phyloP scores from a whole-genome alignment of 176 grass and related monocot species.

The Musa schizocarpa region DNA sequence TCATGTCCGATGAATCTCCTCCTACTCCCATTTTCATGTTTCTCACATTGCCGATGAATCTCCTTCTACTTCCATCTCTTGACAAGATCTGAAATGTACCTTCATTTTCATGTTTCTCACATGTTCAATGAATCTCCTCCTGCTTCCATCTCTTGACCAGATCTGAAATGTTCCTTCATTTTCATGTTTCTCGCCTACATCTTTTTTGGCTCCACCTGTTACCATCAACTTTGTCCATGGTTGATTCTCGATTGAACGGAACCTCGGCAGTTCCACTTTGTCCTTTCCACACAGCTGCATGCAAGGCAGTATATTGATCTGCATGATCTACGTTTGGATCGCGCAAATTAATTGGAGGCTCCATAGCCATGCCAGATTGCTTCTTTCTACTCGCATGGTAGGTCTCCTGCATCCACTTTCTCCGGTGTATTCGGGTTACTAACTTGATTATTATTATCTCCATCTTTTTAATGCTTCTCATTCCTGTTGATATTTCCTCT shows the following conservation, averaged over 20 bases:
- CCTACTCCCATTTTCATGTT: not conserved
- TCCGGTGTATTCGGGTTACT: not conserved
- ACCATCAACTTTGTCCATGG: not conserved
- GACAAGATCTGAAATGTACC: too few species aligned
- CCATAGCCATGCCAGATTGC: not conserved
- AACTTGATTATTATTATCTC: not conserved
- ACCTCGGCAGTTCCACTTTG: not conserved
- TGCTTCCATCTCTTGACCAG: not conserved
- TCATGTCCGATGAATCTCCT: not conserved
- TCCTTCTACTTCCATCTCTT: not conserved
- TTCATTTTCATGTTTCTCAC: not conserved
- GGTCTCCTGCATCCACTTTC: not conserved
- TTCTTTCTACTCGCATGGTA: not conserved
- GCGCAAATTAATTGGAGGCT: not conserved
- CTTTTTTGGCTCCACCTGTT: not conserved
- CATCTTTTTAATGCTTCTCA: not conserved
- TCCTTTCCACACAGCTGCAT: not conserved
- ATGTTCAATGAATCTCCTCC: not conserved
- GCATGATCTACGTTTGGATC: not conserved
- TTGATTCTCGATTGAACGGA: not conserved
- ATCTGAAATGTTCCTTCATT: not conserved
- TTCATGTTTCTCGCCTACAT: not conserved
- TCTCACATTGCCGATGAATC: not conserved
- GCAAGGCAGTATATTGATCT: not conserved
- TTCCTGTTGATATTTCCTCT: not conserved